Conservation (phyloP, 148 eudicot species). For the Rhododendron williamsianum region DNA sequence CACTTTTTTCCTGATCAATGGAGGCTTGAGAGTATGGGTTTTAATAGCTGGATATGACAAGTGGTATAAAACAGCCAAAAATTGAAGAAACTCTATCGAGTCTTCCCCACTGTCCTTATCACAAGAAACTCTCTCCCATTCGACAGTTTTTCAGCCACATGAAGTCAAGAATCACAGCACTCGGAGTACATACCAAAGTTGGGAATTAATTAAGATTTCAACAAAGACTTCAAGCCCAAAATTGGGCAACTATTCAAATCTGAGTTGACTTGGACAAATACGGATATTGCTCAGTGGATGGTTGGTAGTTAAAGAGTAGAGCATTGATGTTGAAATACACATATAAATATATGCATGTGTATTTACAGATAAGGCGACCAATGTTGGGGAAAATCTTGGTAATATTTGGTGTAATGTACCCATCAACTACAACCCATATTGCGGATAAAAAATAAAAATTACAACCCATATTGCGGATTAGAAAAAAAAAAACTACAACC, state of each 20-base stretch:
- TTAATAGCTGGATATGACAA: neutral
- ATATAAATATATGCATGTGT: neutral
- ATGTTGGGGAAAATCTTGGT: neutral
- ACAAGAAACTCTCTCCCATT: conserved; percentile 1
- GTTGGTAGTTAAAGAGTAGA: neutral
- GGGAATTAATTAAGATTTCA: neutral
- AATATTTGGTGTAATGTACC: neutral
- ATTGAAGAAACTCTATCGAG: neutral
- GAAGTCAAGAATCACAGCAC: neutral
- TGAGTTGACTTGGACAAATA: neutral
- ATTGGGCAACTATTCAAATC: neutral
- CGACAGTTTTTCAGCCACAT: neutral
- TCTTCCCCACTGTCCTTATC: conserved; percentile 2
- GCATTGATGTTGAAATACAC: neutral
- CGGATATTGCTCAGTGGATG: neutral
- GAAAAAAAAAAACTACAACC: neutral
- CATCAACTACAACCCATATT: neutral
- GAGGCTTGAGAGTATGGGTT: neutral
- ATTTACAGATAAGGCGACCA: neutral
- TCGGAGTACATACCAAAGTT: neutral
- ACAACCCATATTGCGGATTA: too few relatives aligned
- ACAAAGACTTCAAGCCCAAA: neutral
- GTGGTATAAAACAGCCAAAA: neutral
- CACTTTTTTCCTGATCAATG: neutral
- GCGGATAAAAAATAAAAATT: too few relatives aligned